A percentile compares a stretch with the other conserved stretches of the same genome.
Conservation (phyloP, 148 eudicot species). For the Cornus florida region DNA sequence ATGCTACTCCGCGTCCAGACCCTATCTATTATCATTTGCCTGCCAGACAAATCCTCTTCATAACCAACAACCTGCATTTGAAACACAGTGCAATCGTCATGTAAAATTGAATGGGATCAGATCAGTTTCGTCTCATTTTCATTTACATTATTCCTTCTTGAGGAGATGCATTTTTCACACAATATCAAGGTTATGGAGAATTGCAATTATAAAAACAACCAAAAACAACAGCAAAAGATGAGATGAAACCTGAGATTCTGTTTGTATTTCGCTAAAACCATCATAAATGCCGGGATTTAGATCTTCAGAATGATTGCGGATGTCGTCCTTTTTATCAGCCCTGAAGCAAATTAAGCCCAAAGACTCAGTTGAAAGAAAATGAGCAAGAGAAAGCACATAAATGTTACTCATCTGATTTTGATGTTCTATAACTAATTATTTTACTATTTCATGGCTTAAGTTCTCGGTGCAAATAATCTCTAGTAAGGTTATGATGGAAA, state of each 20-base stretch:
- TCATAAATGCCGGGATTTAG: constrained; percentile 47
- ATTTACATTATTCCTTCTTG: not conserved
- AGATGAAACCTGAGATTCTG: constrained; percentile 87
- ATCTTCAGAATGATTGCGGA: constrained; percentile 33
- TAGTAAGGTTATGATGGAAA: not conserved
- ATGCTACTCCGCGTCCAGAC: constrained; percentile 69
- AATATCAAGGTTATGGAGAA: not conserved
- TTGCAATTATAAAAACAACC: not conserved
- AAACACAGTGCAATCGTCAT: constrained; percentile 8
- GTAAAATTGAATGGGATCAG: not conserved
- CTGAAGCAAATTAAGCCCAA: constrained; percentile 32
- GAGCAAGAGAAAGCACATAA: not conserved
- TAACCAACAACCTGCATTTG: constrained; percentile 77
- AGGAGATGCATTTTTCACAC: not conserved
- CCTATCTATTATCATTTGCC: constrained; percentile 91
- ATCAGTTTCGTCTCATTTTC: not conserved
- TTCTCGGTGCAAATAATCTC: not conserved
- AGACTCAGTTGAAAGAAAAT: constrained; percentile 9
- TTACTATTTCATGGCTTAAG: not conserved
- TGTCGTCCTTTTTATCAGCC: constrained; percentile 52
- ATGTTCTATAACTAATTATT: not conserved
- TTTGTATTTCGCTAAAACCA: constrained; percentile 91
- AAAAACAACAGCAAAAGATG: not conserved
- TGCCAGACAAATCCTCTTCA: constrained; percentile 86
- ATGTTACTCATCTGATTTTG: not conserved